Evolutionary conservation across 768 basidiomycete species (phyloP), one percentile per base, ranked within the genome.

Genomic region (Dendrothele bispora): DNA sequence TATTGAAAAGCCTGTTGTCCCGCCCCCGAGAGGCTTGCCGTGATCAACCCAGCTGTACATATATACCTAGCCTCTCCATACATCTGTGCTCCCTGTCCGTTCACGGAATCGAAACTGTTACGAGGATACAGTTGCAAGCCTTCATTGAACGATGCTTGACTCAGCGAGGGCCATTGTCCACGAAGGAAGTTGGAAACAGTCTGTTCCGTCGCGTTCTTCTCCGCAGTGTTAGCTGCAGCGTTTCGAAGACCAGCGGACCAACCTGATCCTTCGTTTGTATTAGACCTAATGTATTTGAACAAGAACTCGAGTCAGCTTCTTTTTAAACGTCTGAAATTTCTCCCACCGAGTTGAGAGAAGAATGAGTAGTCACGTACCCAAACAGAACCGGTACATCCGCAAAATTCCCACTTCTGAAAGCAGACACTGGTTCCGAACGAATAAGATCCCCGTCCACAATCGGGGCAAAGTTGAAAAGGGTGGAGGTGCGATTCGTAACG

Each of bases 61-160:
- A 74, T 72, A 38, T 70, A 73, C 39, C 72, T 54, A 46, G 61
- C 61, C 47, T 74, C 72, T 24, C 72, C 73, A 49, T 73, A 74
- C 68, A 74, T 73, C 50, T 71, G 69, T 38, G 71, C 68, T 11
- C 64, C 70, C 49, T 72, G 71, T 8, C 68, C 57, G 43, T 67
- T 67, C 30, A 70, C 61, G 4, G 65, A 68, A 7, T 49, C 55
- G 26, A 57, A 50, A 53, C 61, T 73, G 29, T 61, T 58, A 5
- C 49, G 46, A 0, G 72, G 70, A 44, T 74, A 74, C 8, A 63
- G 52, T 5, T 52, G 43, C 11, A 71, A 36, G 17, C 65, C 67
- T 8, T 51, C 41, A 22, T 62, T 43, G 39, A 72, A 62, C 2
- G 71, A 62, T 4, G 46, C 35, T 0, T 60, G 42, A 1, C 62